Conservation (phyloP, 2,329 filamentous ascomycete genomes). For the Calonectria honghensis region DNA sequence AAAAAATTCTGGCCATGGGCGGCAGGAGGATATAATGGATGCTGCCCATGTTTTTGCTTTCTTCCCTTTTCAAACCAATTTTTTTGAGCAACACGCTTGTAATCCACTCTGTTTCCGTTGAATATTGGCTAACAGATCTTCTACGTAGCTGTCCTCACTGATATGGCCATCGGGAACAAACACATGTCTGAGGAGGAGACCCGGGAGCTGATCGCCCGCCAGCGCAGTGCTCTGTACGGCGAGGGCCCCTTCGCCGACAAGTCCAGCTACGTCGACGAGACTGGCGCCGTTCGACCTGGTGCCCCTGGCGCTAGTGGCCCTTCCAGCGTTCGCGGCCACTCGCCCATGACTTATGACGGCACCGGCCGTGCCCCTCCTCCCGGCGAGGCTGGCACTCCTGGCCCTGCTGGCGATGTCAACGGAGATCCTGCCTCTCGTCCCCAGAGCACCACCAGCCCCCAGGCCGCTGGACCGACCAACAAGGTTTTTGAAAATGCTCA, state of each 20-base stretch:
- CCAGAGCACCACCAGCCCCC: slow-evolving; percentile 91
- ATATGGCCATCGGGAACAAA: slow-evolving; percentile 73
- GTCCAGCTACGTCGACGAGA: slow-evolving; percentile 81
- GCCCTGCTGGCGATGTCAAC: slow-evolving; percentile 63
- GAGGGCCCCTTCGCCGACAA: slow-evolving; percentile 82
- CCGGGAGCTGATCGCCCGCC: slow-evolving; percentile 95
- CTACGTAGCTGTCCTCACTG: slow-evolving; percentile 71
- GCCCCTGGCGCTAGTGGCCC: slow-evolving; percentile 80
- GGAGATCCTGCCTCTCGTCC: slow-evolving; percentile 77
- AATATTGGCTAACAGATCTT: slow-evolving; percentile 62
- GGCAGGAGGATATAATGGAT: slow-evolving; percentile 50
- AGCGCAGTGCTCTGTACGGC: slow-evolving; percentile 95
- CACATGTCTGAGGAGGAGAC: slow-evolving; percentile 96
- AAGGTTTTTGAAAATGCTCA: slow-evolving; percentile 79
- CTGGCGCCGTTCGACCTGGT: slow-evolving; percentile 76
- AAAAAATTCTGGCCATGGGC: slow-evolving; percentile 58
- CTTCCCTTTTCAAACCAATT: slow-evolving; percentile 48
- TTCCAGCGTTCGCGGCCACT: slow-evolving; percentile 82
- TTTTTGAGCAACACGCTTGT: slow-evolving; percentile 52
- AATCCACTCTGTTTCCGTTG: slow-evolving; percentile 55
- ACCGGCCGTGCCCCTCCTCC: slow-evolving; percentile 64
- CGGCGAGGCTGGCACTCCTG: slow-evolving; percentile 63
- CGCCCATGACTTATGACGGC: slow-evolving; percentile 85
- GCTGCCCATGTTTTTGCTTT: slow-evolving; percentile 52
- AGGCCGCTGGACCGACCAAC: slow-evolving; percentile 73